Evolutionary conservation across 495 filamentous ascomycete species (phyloP).

Genomic region (Aspergillus bridgeri): DNA sequence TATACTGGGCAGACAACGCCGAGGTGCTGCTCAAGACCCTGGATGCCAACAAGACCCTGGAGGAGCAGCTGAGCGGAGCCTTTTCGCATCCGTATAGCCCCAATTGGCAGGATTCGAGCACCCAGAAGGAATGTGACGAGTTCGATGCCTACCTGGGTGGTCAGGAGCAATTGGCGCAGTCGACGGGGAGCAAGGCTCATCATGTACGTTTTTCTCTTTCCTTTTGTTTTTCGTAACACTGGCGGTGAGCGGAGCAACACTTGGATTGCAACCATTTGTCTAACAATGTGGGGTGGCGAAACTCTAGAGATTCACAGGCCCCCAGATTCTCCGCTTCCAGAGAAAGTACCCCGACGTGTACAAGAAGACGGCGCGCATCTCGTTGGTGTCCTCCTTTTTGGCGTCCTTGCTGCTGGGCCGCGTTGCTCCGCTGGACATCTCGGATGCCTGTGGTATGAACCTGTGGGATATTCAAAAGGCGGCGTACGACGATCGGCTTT

Average conservation of each 20-base stretch:
- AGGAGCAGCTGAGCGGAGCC: slow-evolving; percentile 66
- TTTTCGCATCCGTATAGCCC: slow-evolving; percentile 88
- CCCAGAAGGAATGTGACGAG: slow-evolving; percentile 82
- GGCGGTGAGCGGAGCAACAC: neutral
- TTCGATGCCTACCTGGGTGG: slow-evolving; percentile 73
- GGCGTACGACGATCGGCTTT: slow-evolving; percentile 66
- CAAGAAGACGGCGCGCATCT: slow-evolving; percentile 74
- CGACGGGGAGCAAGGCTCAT: slow-evolving; percentile 89
- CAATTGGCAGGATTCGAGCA: slow-evolving; percentile 97
- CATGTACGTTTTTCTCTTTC: slow-evolving; percentile 60
- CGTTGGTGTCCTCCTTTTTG: slow-evolving; percentile 91
- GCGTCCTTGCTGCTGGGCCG: slow-evolving; percentile 85
- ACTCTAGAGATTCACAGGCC: slow-evolving; percentile 87
- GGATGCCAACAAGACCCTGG: slow-evolving; percentile 54
- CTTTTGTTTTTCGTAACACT: neutral
- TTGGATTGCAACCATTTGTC: neutral
- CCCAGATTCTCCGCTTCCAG: slow-evolving; percentile 87
- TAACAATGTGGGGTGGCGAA: neutral
- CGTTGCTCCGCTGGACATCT: slow-evolving; percentile 87
- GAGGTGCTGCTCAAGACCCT: slow-evolving; percentile 60
- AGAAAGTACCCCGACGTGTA: slow-evolving; percentile 78
- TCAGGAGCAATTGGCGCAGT: slow-evolving; percentile 63
- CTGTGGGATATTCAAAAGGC: slow-evolving; percentile 83
- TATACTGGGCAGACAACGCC: slow-evolving; percentile 80
- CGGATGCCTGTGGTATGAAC: slow-evolving; percentile 96